Evolutionary conservation across 2,329 filamentous ascomycete species (phyloP), one percentile per base, ranked within the genome.

Genomic region (Penicillium sclerotiorum): DNA sequence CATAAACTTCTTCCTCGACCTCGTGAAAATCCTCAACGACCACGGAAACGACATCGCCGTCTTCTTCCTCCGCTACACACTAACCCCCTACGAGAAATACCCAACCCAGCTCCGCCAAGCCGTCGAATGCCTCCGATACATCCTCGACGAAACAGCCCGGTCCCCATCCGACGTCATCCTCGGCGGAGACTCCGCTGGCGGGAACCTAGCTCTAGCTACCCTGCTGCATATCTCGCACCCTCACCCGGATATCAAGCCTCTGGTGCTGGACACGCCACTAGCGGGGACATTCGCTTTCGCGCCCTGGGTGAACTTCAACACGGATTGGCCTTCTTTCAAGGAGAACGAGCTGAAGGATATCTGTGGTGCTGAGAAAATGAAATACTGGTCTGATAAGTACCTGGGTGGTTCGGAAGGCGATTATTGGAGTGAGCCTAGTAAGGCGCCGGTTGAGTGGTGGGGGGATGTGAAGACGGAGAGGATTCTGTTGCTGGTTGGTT

Each of bases 231-330:
- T 73, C 1, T 58, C 66, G 0, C 83, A 85, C 55, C 81, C 82
- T 0, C 81, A 84, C 50, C 73, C 79, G 0, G 72, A 77, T 0
- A 72, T 82, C 61, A 7, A 64, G 75, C 43, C 58, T 48, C 1
- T 71, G 77, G 6, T 54, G 55, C 1, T 68, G 57, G 28, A 75
- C 63, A 33, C 63, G 78, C 45, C 72, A 65, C 42, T 71, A 27
- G 64, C 63, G 2, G 80, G 73, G 1, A 70, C 75, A 0, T 62
- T 85, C 21, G 70, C 81, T 0, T 75, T 83, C 30, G 78, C 75
- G 1, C 82, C 83, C 0, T 86, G 83, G 83, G 64, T 75, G 4
- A 74, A 72, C 13, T 81, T 83, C 60, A 63, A 64, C 23, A 66
- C 65, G 0, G 61, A 72, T 12, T 70, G 73, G 27, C 61, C 69